Evolutionary conservation across 257 asterid species (phyloP).

Genomic region (Jacaranda mimosifolia): DNA sequence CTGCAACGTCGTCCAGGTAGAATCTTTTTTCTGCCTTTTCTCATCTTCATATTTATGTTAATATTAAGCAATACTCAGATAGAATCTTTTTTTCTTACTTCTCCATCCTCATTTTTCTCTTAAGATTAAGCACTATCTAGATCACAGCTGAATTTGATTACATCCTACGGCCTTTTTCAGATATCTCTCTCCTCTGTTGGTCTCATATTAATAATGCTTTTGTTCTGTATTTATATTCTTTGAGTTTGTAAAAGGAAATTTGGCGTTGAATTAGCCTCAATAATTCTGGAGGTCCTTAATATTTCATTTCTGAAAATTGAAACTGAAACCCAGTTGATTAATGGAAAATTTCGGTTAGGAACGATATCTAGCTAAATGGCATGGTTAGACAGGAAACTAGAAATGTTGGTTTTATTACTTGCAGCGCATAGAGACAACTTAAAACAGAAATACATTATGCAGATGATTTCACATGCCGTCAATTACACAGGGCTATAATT

Average conservation of each 20-base stretch:
- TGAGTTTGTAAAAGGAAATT: neutral
- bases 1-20: slow-evolving; percentile 91
- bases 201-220: slow-evolving; percentile 12
- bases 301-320: slow-evolving; percentile 7
- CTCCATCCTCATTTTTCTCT: no score
- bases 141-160: slow-evolving; percentile 22
- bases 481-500: neutral
- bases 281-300: slow-evolving; percentile 2
- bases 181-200: slow-evolving; percentile 6
- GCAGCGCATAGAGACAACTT: slow-evolving; percentile 1
- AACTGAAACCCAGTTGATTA: neutral
- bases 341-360: slow-evolving; percentile 4
- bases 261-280: neutral
- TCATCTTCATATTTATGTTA: slow-evolving; percentile 13
- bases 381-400: slow-evolving; percentile 20
- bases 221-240: slow-evolving; percentile 5
- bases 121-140: slow-evolving; percentile 19
- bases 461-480: neutral
- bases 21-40: slow-evolving; percentile 12
- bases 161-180: slow-evolving; percentile 13
- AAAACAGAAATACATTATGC: neutral
- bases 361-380: neutral
- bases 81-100: no score
- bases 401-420: slow-evolving; percentile 11
- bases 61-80: no score